Base-by-base conservation (phyloP, 345 rosid species). In the Anastatica hierochuntica region DNA sequence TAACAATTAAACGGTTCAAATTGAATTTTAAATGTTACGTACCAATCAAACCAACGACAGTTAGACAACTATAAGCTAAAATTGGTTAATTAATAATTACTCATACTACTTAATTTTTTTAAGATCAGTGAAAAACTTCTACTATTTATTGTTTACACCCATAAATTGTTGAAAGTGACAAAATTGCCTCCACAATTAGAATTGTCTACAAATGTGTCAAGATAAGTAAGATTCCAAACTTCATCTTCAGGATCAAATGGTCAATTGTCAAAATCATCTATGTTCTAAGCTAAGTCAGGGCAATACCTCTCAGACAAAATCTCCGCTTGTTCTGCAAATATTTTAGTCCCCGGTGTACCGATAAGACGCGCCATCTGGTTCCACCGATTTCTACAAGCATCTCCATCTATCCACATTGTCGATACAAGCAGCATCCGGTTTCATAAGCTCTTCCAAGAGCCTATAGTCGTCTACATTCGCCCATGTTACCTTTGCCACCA, bases 371-470 rank as follows among this genome's bases (percentile, higher is more conserved):
- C 81, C 84, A 85, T 83, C 74, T 85, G 85, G 61, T 62, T 56
- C 90, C 88, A 90, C 45, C 88, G 60, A 66, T 67, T 76, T 26
- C 74, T 72, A 63, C 95, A 86, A 14, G 72, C 3, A 20, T 77
- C 79, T 9, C 90, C 97, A 18, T 80, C 44, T 58, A 48, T 82
- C 96, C 8, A 90, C 84, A 44, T 89, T 86, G 34, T 85, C 90
- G 42, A 81, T 66, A 60, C 88, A 78, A 72, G 77, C 73, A 53
- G 88, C 88, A 66, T 90, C 95, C 60, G 77, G 62, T 15, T 55
- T 61, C 55, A 69, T 62, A 8, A 82, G 94, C 27, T 70, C 78
- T 14, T 60, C 73, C 44, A 84, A 19, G 62, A 86, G 72, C 24
- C 45, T 71, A 30, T 79, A 89, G 67, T 86, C 95, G 74, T 90